Percentiles rank a stretch among this genome's conserved stretches.
Conservation (phyloP, 768 basidiomycete species). For the Neoboletus brunneissimus region DNA sequence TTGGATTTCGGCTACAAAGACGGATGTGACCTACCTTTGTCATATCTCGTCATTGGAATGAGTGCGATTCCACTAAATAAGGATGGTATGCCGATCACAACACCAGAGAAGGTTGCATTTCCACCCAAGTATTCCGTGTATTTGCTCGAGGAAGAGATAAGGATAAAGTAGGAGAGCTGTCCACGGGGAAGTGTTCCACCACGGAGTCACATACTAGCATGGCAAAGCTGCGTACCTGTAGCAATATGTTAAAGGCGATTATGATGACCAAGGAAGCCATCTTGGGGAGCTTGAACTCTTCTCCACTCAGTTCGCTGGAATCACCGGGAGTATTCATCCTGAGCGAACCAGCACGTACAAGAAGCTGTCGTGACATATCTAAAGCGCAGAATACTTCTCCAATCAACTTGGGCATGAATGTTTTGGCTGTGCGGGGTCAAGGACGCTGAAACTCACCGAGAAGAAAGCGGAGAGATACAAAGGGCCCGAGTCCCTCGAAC, state of each 20-base stretch:
- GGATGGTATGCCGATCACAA: slow-evolving; percentile 66
- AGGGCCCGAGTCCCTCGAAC: too few species aligned
- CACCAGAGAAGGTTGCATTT: slow-evolving; percentile 65
- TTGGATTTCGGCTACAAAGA: background rate
- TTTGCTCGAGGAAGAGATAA: slow-evolving; percentile 62
- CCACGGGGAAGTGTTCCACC: background rate
- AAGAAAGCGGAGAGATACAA: too few species aligned
- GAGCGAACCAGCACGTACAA: background rate
- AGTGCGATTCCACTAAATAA: slow-evolving; percentile 57
- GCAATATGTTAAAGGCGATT: slow-evolving; percentile 39
- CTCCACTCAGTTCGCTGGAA: slow-evolving; percentile 25
- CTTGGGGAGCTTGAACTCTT: slow-evolving; percentile 48
- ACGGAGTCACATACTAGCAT: background rate
- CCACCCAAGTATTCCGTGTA: slow-evolving; percentile 65
- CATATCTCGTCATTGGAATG: slow-evolving; percentile 52
- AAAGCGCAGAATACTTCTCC: too few species aligned
- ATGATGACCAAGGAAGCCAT: slow-evolving; percentile 45
- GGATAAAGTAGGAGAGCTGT: slow-evolving; percentile 65
- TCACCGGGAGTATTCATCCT: background rate
- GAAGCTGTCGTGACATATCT: slow-evolving; percentile 9
- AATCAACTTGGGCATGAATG: too few species aligned
- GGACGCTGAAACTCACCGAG: too few species aligned
- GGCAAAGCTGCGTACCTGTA: slow-evolving; percentile 39
- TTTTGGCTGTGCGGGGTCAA: too few species aligned
- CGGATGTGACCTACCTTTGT: slow-evolving; percentile 44